These are phyloP conservation scores for Curvularia sp. DNA, from an alignment of 2,329 filamentous ascomycete species.

Conservation along the genomic window DNA sequence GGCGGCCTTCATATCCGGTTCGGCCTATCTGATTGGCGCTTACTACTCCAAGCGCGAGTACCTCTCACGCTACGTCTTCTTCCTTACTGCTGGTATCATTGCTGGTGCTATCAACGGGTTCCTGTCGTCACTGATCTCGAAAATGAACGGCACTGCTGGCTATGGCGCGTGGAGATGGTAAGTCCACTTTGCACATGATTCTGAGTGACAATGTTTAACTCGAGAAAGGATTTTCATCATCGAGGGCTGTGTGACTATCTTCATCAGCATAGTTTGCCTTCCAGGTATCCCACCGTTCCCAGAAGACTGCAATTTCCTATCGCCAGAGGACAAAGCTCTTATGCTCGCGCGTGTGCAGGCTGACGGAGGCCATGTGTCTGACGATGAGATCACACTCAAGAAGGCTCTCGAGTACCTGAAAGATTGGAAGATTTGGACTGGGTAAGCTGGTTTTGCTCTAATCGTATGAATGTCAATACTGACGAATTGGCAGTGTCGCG, in stretches of 20 bases:
- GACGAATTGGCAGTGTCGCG: slow-evolving; percentile 22
- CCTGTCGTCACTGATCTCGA: slow-evolving; percentile 54
- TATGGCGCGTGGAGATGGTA: slow-evolving; percentile 42
- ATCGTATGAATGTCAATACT: background rate
- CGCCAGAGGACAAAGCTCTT: slow-evolving; percentile 59
- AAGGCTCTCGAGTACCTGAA: slow-evolving; percentile 53
- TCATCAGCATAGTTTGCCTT: slow-evolving; percentile 57
- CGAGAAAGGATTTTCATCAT: slow-evolving; percentile 64
- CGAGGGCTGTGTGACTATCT: slow-evolving; percentile 62
- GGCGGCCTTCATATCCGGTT: slow-evolving; percentile 39
- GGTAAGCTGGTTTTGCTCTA: slow-evolving; percentile 54
- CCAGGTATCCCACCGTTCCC: slow-evolving; percentile 61
- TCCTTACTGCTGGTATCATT: slow-evolving; percentile 61
- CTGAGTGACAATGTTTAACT: background rate
- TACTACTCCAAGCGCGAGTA: slow-evolving; percentile 62
- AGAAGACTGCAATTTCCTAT: slow-evolving; percentile 58
- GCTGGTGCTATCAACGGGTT: slow-evolving; percentile 65
- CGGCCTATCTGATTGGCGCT: slow-evolving; percentile 42
- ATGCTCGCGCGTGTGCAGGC: slow-evolving; percentile 60
- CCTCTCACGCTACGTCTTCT: slow-evolving; percentile 61
- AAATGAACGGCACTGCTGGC: slow-evolving; percentile 37
- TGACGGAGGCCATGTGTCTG: slow-evolving; percentile 56
- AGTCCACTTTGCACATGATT: slow-evolving; percentile 8
- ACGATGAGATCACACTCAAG: slow-evolving; percentile 58
- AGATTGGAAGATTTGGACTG: slow-evolving; percentile 65